Evolutionary conservation across 208 protist species (phyloP).

Genomic region (Balamuthia mandrillaris): DNA sequence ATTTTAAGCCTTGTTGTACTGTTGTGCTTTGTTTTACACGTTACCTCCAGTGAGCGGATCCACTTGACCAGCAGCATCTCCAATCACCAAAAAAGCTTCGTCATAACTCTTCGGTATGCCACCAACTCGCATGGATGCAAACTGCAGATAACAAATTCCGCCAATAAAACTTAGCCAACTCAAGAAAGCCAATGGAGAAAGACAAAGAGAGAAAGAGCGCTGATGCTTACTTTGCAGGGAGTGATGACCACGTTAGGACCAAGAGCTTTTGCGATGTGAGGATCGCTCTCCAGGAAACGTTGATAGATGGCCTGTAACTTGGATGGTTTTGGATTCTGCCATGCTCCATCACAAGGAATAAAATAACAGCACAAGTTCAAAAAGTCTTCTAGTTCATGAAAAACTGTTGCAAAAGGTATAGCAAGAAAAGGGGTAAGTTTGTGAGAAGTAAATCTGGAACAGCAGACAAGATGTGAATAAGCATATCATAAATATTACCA

Average conservation of each 20-base stretch:
- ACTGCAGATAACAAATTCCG: not conserved
- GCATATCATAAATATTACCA: too few relatives aligned
- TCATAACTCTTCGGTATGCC: slow-evolving; percentile 4
- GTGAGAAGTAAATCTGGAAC: too few relatives aligned
- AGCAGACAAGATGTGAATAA: too few relatives aligned
- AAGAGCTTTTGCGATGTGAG: slow-evolving; percentile 13
- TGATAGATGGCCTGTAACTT: not conserved
- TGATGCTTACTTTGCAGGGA: slow-evolving; percentile 1
- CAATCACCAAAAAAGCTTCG: slow-evolving; percentile 31
- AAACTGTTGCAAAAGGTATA: too few relatives aligned
- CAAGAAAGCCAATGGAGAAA: too few relatives aligned
- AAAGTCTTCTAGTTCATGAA: slow-evolving; percentile 38
- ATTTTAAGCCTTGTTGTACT: too few relatives aligned
- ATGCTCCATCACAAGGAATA: not conserved
- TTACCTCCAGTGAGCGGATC: slow-evolving; percentile 37
- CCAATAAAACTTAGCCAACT: too few relatives aligned
- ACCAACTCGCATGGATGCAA: slow-evolving; percentile 36
- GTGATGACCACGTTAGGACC: slow-evolving; percentile 30
- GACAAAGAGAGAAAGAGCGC: too few relatives aligned
- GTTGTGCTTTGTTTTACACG: too few relatives aligned
- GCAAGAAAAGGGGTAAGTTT: too few relatives aligned
- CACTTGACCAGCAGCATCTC: slow-evolving; percentile 25
- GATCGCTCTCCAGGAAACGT: not conserved
- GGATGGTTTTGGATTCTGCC: not conserved
- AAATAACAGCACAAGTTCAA: slow-evolving; percentile 42